phyloP scores from a whole-genome alignment of 176 grass and related monocot species.

The Hsuehochloa calcarea region DNA sequence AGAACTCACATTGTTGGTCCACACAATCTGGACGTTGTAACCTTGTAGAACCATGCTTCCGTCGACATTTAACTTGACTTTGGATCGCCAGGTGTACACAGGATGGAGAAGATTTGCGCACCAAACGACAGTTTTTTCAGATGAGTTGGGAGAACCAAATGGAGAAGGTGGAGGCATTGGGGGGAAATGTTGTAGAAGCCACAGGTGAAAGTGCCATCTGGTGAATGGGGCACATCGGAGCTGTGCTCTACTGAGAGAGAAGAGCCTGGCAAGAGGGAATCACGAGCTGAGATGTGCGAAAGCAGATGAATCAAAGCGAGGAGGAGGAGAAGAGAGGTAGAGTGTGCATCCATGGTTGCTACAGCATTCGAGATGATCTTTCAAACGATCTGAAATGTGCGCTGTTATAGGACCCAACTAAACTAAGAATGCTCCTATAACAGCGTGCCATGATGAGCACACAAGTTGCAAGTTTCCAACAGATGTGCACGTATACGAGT shows the following conservation, averaged over 20 bases:
- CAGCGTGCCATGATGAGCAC: no score
- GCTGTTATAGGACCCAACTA: not conserved
- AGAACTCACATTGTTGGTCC: slow-evolving; percentile 30
- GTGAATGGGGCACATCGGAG: slow-evolving; percentile 19
- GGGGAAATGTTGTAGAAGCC: slow-evolving; percentile 32
- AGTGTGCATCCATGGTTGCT: not conserved
- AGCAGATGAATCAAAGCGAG: slow-evolving; percentile 16
- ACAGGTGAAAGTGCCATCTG: slow-evolving; percentile 33
- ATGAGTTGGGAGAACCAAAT: slow-evolving; percentile 38
- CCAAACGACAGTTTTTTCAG: slow-evolving; percentile 12
- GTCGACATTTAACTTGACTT: slow-evolving; percentile 16
- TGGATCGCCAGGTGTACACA: slow-evolving; percentile 32
- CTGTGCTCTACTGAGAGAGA: slow-evolving; percentile 22
- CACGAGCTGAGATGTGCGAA: not conserved
- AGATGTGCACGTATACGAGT: no score
- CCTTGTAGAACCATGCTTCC: slow-evolving; percentile 35
- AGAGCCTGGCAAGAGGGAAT: slow-evolving; percentile 20
- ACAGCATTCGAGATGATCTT: not conserved
- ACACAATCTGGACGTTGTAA: slow-evolving; percentile 29
- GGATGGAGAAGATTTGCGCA: slow-evolving; percentile 32
- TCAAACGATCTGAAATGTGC: not conserved
- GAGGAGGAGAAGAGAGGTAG: not conserved
- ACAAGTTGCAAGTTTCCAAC: no score
- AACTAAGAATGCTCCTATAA: no score
- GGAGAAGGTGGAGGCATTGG: slow-evolving; percentile 31